Evolutionary conservation across 2,329 filamentous ascomycete species (phyloP), one percentile per base, ranked within the genome.

Genomic region (Aureobasidium namibiae): DNA sequence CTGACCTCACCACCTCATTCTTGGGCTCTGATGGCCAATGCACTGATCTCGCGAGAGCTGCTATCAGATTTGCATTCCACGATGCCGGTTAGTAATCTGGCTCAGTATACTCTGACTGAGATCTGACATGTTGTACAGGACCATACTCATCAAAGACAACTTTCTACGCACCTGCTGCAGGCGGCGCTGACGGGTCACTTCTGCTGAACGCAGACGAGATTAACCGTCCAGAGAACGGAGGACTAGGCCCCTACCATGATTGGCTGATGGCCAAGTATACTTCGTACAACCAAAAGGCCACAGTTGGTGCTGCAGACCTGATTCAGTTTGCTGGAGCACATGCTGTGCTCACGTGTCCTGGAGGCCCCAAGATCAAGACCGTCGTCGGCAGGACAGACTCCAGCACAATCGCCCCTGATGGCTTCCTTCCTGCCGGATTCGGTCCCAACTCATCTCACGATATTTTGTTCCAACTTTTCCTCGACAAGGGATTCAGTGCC

Each of bases 291-390:
- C 18, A 26, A 26, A 23, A 38, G n/a, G 48, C 48, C 9, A 18
- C 18, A 1, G 73, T 81, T n/a, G 71, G 74, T 11, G 78, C 79
- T 63, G 81, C 81, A 18, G 81, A 84, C 67, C 69, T 83, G 21
- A 77, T 81, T 41, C 78, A 82, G 65, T 76, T 81, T 52, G 78
- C 75, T 2, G 75, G 63, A 26, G 61, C 70, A 49, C 71, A 78
- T 41, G 80, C 76, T 8, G 77, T 78, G 3, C 74, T 78, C 2
- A 72, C 74, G 21, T 80, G 80, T 48, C 76, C 80, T 1, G 70
- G 78, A n/a, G 80, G 81, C 0, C 80, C 80, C 4, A 73, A 75
- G 11, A 76, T 82, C 48, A 68, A 73, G 16, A 75, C 75, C n/a
- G 78, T 78, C 61, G 74, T 79, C 8, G 80, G 80, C 31, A 74